A percentile compares a stretch with the other conserved stretches of the same genome.
Conservation (phyloP, 1,284 basidiomycete genomes). For the Fomes fomentarius region DNA sequence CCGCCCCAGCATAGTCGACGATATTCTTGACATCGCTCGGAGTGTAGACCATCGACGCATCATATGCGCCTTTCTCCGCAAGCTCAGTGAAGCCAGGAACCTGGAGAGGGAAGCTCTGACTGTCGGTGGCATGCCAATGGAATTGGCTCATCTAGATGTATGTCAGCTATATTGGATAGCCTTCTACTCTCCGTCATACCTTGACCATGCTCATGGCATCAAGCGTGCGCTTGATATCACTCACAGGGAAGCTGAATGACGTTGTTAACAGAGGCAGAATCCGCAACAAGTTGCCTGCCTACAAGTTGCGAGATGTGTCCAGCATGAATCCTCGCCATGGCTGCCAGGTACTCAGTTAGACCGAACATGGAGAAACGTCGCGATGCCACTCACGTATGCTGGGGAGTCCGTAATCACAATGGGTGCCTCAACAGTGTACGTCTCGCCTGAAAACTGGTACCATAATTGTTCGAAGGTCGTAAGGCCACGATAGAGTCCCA, state of each 20-base stretch:
- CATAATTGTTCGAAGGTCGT: conserved; percentile 85
- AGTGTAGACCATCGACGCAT: conserved; percentile 56
- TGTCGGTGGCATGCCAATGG: conserved; percentile 81
- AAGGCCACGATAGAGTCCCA: conserved; percentile 81
- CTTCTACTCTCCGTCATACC: conserved; percentile 37
- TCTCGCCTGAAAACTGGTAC: conserved; percentile 53
- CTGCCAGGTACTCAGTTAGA: conserved; percentile 36
- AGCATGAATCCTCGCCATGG: conserved; percentile 81
- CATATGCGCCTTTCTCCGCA: conserved; percentile 69
- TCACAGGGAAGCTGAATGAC: conserved; percentile 54
- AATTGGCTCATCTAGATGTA: conserved; percentile 60
- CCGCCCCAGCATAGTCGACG: conserved; percentile 70
- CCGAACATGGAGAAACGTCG: not conserved
- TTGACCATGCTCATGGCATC: conserved; percentile 90
- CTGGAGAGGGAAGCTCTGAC: conserved; percentile 75
- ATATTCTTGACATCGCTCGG: conserved; percentile 63
- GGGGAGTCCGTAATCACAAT: conserved; percentile 62
- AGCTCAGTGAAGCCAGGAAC: conserved; percentile 66
- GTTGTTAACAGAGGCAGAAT: not conserved
- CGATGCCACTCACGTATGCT: conserved; percentile 51
- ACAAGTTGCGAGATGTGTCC: conserved; percentile 73
- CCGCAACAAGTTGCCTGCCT: not conserved
- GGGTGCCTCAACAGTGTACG: conserved; percentile 64
- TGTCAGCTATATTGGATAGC: not conserved
- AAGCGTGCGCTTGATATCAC: conserved; percentile 71